Evolutionary conservation across 2,329 filamentous ascomycete genomes (phyloP).

Genomic region (Penicillium polonicum): DNA sequence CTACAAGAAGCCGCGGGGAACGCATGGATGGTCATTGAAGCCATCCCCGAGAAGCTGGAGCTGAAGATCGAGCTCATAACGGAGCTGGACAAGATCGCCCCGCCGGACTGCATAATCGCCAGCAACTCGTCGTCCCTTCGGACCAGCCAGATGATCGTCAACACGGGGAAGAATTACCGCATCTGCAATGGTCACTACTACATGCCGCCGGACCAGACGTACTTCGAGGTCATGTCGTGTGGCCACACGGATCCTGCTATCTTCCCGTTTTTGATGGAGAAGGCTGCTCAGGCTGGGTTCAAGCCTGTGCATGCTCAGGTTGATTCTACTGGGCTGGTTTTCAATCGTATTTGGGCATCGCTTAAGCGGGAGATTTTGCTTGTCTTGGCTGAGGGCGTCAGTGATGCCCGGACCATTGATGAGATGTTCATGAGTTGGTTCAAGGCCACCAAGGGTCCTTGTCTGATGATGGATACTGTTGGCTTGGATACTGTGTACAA

Average conservation of each 20-base stretch:
- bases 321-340: constrained; percentile 19
- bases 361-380: constrained; percentile 22
- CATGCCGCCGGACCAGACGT: constrained; percentile 22
- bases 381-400: constrained; percentile 20
- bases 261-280: constrained; percentile 21
- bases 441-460: constrained; percentile 20
- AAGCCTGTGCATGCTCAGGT: constrained; percentile 16
- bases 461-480: constrained; percentile 26
- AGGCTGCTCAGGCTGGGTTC: constrained; percentile 17
- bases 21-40: constrained; percentile 23
- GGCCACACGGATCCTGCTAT: constrained; percentile 19
- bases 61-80: constrained; percentile 17
- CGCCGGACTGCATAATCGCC: constrained; percentile 17
- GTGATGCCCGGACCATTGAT: constrained; percentile 19
- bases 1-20: constrained; percentile 13
- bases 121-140: constrained; percentile 22
- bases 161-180: constrained; percentile 22
- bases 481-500: constrained; percentile 25
- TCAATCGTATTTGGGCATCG: constrained; percentile 22
- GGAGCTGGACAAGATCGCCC: constrained; percentile 14
- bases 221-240: constrained; percentile 22
- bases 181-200: constrained; percentile 25
- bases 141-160: constrained; percentile 20
- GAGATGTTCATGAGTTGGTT: constrained; percentile 25
- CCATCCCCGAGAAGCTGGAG: constrained; percentile 19